Evolutionary conservation across 2,329 filamentous ascomycete genomes (phyloP).

Genomic region (Aspergillus pseudoviridinutans): DNA sequence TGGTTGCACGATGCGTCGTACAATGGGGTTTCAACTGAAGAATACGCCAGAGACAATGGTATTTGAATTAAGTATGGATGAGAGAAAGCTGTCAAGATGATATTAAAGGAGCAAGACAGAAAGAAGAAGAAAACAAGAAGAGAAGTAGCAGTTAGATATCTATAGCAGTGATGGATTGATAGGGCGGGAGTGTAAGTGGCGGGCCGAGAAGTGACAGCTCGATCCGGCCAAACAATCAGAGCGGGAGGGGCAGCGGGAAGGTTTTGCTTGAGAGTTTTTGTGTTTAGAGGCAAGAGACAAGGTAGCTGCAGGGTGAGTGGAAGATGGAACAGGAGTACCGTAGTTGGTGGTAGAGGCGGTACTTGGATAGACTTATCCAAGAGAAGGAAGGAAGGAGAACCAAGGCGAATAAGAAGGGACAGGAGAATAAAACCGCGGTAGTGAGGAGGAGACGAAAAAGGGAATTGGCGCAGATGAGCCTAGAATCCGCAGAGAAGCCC

Average conservation of each 20-base stretch:
- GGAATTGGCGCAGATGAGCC: background rate
- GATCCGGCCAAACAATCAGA: background rate
- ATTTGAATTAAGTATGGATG: background rate
- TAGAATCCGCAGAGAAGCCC: background rate
- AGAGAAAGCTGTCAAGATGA: background rate
- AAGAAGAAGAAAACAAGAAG: background rate
- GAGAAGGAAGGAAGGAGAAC: background rate
- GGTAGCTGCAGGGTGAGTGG: background rate
- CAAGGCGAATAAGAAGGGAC: background rate
- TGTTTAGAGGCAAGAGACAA: background rate
- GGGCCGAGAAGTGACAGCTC: background rate
- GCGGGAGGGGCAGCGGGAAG: background rate
- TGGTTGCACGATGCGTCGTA: background rate
- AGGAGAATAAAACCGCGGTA: background rate
- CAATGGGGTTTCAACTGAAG: background rate
- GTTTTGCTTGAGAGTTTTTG: background rate
- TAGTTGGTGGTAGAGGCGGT: background rate
- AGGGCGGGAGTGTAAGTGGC: background rate
- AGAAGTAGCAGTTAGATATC: background rate
- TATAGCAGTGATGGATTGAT: background rate
- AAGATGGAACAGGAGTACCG: background rate
- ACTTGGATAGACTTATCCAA: background rate
- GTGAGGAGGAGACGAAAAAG: background rate
- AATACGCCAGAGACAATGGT: background rate
- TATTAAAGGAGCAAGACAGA: background rate